Conservation (phyloP, 441 rosid species). For the Erysimum pusillum region DNA sequence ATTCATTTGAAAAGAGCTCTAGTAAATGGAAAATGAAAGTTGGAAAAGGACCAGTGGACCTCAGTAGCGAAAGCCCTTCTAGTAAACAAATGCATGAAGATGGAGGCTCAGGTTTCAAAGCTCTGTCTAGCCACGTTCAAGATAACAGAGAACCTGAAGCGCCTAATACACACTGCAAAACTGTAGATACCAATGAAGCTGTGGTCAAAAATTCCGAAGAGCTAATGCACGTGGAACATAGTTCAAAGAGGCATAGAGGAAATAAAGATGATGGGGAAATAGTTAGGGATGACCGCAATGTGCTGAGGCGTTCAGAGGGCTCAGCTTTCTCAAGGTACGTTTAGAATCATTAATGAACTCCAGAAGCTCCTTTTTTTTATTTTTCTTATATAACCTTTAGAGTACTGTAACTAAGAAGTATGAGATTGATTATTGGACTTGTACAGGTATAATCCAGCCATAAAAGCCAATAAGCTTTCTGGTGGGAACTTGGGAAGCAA, state of each 20-base stretch:
- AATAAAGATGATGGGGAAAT: slow-evolving; percentile 45
- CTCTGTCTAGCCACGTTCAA: slow-evolving; percentile 38
- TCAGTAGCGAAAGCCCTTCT: slow-evolving; percentile 45
- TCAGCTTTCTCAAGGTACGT: slow-evolving; percentile 84
- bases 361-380: neutral
- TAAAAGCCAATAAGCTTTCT: slow-evolving; percentile 66
- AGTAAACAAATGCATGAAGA: slow-evolving; percentile 46
- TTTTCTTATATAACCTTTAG: neutral
- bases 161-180: slow-evolving; percentile 33
- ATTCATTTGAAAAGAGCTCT: slow-evolving; percentile 46
- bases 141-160: slow-evolving; percentile 41
- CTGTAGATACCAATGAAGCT: slow-evolving; percentile 35
- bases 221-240: slow-evolving; percentile 37
- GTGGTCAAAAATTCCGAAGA: slow-evolving; percentile 18
- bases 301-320: slow-evolving; percentile 74
- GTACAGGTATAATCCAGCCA: slow-evolving; percentile 69
- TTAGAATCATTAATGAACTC: neutral
- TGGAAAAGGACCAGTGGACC: slow-evolving; percentile 43
- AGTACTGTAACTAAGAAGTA: slow-evolving; percentile 14
- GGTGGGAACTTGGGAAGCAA: slow-evolving; percentile 65
- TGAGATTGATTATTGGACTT: slow-evolving; percentile 40
- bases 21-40: slow-evolving; percentile 42
- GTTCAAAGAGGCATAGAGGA: slow-evolving; percentile 58
- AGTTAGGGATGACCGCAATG: slow-evolving; percentile 65
- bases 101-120: slow-evolving; percentile 35